Conservation (phyloP, 352 stramenopile species). For the Globisporangium radiosum region DNA sequence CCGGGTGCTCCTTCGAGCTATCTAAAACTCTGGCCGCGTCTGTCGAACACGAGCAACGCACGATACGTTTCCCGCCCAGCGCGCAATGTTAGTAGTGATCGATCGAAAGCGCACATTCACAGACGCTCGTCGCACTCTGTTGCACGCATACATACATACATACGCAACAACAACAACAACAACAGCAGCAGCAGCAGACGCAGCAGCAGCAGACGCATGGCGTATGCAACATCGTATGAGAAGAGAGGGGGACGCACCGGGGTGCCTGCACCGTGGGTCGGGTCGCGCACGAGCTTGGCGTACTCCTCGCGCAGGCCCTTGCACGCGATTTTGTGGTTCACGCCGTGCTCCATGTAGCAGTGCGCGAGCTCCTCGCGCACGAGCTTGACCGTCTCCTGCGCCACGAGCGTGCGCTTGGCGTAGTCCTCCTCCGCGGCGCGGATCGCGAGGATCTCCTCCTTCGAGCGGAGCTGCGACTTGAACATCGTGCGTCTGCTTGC, state of each 20-base stretch:
- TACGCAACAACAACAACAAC: not conserved
- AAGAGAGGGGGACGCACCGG: constrained; percentile 31
- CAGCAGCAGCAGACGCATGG: no score
- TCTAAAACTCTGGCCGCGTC: constrained; percentile 22
- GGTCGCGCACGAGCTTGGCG: constrained; percentile 71
- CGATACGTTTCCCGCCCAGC: not conserved
- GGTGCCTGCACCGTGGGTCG: constrained; percentile 61
- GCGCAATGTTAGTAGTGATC: not conserved
- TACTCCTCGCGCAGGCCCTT: constrained; percentile 81
- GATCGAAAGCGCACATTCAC: not conserved
- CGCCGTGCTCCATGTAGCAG: constrained; percentile 85
- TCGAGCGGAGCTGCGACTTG: constrained; percentile 66
- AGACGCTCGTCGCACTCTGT: not conserved
- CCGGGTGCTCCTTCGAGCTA: not conserved
- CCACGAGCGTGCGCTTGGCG: constrained; percentile 62
- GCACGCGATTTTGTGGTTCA: constrained; percentile 87
- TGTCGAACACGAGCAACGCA: constrained; percentile 6
- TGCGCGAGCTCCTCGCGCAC: constrained; percentile 81
- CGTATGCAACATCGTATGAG: not conserved
- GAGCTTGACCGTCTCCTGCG: constrained; percentile 78
- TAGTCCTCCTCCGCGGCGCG: constrained; percentile 70
- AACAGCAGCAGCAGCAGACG: no score
- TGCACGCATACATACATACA: not conserved
- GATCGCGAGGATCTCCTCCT: constrained; percentile 81
- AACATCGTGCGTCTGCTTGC: constrained; percentile 25